These are phyloP conservation scores for Coprinellus aureogranulatus DNA, from an alignment of 768 basidiomycete genomes.

Conservation along the genomic window DNA sequence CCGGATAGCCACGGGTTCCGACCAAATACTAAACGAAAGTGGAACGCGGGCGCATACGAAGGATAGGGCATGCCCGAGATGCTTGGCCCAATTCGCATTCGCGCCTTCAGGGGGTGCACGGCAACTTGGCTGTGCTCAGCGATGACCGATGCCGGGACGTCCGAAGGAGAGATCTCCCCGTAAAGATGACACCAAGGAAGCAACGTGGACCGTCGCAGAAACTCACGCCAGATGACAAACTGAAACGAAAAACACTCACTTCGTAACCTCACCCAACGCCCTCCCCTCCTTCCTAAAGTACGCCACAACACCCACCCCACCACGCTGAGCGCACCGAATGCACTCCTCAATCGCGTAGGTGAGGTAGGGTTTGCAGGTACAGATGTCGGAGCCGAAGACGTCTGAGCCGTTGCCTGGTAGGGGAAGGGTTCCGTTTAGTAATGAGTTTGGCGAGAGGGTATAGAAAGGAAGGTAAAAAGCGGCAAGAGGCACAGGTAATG, in stretches of 20 bases:
- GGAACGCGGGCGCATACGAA: no score
- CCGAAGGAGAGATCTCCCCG: no score
- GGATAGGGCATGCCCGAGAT: no score
- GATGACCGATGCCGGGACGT: no score
- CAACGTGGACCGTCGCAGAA: neutral
- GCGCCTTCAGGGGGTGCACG: no score
- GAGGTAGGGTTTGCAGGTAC: slow-evolving; percentile 91
- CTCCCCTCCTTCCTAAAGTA: slow-evolving; percentile 96
- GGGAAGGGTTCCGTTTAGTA: neutral
- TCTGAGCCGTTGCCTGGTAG: slow-evolving; percentile 85
- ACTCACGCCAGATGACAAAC: neutral
- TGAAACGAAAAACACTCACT: slow-evolving; percentile 41
- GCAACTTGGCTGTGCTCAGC: no score
- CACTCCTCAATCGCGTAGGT: slow-evolving; percentile 93
- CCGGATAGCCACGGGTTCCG: no score
- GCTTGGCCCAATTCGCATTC: no score
- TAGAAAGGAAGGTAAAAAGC: neutral
- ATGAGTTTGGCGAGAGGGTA: neutral
- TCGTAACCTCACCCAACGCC: slow-evolving; percentile 90
- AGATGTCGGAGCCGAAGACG: slow-evolving; percentile 92
- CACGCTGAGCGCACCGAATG: slow-evolving; percentile 63
- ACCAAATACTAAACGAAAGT: no score
- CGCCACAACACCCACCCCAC: slow-evolving; percentile 87
- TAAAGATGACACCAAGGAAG: no score
- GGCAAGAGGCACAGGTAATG: no score